phyloP scores from a whole-genome alignment of 345 rosid genomes.

The Aegle marmelos region DNA sequence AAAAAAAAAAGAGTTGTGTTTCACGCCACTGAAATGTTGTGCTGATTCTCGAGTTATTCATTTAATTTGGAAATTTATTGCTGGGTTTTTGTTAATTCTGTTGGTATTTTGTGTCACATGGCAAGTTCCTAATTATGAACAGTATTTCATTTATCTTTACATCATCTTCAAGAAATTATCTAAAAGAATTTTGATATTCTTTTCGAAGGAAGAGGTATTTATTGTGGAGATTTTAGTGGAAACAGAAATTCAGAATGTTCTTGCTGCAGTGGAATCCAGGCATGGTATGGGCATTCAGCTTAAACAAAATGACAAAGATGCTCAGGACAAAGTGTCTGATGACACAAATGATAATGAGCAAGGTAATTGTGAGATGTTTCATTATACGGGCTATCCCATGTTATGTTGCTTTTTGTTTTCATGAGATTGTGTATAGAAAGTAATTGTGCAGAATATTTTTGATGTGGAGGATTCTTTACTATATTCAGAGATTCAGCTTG shows the following conservation, averaged over 20 bases:
- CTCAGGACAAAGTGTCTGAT: not conserved
- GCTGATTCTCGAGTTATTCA: not conserved
- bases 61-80: not conserved
- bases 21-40: not conserved
- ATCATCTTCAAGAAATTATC: not conserved
- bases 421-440: not conserved
- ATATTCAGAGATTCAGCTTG: not conserved
- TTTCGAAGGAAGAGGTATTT: not conserved
- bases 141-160: not conserved
- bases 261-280: not conserved
- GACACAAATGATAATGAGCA: not conserved
- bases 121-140: not conserved
- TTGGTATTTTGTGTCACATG: not conserved
- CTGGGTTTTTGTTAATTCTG: not conserved
- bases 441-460: not conserved
- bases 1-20: not conserved
- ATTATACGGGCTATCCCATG: no score
- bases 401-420: not conserved
- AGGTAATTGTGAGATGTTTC: not conserved
- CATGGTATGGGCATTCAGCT: not conserved
- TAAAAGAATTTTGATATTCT: not conserved
- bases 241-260: not conserved
- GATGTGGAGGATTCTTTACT: conserved; percentile 15
- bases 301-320: not conserved
- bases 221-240: not conserved